Conservation (phyloP, 768 basidiomycete genomes). For the Boletus vinaceobasis region DNA sequence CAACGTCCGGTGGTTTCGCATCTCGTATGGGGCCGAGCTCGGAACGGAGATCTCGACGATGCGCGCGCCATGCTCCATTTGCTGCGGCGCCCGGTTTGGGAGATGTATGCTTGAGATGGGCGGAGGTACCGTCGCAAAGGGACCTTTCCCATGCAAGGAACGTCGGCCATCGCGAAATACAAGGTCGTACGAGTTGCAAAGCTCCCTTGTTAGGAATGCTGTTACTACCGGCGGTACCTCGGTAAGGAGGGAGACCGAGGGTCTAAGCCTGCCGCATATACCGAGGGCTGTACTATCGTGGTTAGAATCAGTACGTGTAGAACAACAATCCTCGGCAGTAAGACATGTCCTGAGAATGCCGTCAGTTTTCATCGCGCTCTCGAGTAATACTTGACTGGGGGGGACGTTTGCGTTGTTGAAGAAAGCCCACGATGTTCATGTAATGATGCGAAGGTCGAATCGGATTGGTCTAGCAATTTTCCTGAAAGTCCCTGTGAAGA, state of each 20-base stretch:
- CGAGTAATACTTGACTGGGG: background rate
- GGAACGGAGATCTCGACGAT: background rate
- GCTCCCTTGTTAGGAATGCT: background rate
- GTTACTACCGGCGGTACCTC: background rate
- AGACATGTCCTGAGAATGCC: slow-evolving; percentile 7
- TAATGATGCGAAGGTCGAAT: background rate
- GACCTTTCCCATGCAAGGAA: background rate
- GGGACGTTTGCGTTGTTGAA: background rate
- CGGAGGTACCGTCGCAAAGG: background rate
- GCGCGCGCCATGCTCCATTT: background rate
- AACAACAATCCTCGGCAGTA: slow-evolving; percentile 1
- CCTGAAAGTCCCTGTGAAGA: background rate
- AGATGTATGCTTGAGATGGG: background rate
- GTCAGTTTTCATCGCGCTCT: background rate
- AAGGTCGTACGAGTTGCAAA: background rate
- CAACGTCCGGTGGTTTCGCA: background rate
- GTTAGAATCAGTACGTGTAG: background rate
- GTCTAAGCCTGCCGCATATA: background rate
- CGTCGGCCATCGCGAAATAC: background rate
- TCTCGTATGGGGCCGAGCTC: too few species aligned
- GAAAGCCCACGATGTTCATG: background rate
- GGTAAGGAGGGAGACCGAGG: background rate
- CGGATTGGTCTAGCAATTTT: background rate
- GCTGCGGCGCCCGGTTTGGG: background rate
- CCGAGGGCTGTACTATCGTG: background rate